phyloP scores from a whole-genome alignment of 2,329 filamentous ascomycete species.

The Apiospora koreana region DNA sequence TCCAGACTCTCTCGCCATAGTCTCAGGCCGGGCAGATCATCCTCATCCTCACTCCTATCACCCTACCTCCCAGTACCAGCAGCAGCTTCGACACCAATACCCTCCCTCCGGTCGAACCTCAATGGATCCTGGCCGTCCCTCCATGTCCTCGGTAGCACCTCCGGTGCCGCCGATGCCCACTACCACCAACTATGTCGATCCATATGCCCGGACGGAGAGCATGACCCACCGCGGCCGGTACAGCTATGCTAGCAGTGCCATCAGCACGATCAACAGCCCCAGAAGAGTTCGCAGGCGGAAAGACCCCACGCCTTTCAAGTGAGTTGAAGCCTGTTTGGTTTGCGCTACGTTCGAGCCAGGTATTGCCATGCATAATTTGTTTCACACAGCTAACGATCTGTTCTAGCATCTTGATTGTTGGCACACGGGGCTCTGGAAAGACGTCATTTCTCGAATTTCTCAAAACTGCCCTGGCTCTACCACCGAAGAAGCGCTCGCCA shows the following conservation, averaged over 20 bases:
- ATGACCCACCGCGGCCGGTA: conserved; percentile 96
- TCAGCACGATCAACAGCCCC: conserved; percentile 91
- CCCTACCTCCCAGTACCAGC: conserved; percentile 31
- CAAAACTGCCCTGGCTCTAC: conserved; percentile 79
- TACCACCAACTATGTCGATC: conserved; percentile 53
- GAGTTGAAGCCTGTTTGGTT: conserved; percentile 44
- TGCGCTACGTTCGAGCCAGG: not conserved
- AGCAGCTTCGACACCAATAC: conserved; percentile 34
- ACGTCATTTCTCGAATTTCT: conserved; percentile 97
- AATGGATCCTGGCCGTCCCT: conserved; percentile 51
- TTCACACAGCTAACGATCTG: conserved; percentile 20
- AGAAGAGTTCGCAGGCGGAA: conserved; percentile 90
- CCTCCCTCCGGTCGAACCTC: conserved; percentile 46
- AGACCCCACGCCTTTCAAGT: conserved; percentile 99
- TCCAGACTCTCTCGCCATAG: conserved; percentile 34
- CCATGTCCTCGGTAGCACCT: conserved; percentile 47
- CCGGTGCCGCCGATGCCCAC: conserved; percentile 64
- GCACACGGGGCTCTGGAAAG: conserved; percentile 86
- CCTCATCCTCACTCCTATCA: conserved; percentile 34
- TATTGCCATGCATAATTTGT: conserved; percentile 15
- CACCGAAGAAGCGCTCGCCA: conserved; percentile 72
- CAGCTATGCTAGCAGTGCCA: conserved; percentile 90
- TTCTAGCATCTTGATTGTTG: conserved; percentile 82
- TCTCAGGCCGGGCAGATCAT: conserved; percentile 34
- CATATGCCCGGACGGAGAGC: conserved; percentile 83